Evolutionary conservation across 2,329 filamentous ascomycete genomes (phyloP).

Genomic region (Whalleya microplaca): DNA sequence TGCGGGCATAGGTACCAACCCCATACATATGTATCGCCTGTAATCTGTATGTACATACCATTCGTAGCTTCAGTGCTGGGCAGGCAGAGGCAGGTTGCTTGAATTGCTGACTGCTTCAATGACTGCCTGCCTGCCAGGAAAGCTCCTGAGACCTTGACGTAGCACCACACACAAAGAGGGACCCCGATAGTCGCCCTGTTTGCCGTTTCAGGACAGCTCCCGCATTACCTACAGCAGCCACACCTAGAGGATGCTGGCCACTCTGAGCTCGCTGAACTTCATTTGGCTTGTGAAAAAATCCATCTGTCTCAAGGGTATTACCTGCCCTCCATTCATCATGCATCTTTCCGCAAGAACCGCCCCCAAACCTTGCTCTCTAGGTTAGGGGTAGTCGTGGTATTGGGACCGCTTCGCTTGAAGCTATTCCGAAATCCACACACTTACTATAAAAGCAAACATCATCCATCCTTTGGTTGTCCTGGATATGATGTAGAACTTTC

Average conservation of each 20-base stretch:
- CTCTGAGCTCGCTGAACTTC: background rate
- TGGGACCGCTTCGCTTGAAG: conserved; percentile 13
- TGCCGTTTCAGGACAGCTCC: conserved; percentile 29
- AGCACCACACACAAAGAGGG: conserved; percentile 5
- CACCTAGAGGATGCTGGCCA: conserved; percentile 3
- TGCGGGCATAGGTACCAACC: background rate
- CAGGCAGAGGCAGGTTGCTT: too few relatives aligned
- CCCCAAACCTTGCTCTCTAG: conserved; percentile 1
- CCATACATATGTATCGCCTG: background rate
- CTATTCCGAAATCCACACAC: conserved; percentile 26
- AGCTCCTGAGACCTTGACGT: background rate
- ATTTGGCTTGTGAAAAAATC: conserved; percentile 21
- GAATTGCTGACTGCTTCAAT: too few relatives aligned
- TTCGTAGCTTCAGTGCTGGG: background rate
- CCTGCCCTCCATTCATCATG: conserved; percentile 18
- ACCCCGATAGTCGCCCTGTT: conserved; percentile 22
- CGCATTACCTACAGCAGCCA: conserved; percentile 16
- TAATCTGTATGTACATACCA: background rate
- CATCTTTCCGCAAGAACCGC: conserved; percentile 19
- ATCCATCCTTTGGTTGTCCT: background rate
- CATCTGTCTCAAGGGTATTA: conserved; percentile 18
- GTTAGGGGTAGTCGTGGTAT: conserved; percentile 7
- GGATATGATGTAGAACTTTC: background rate
- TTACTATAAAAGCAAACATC: background rate
- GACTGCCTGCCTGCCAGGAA: too few relatives aligned